A percentile compares a stretch with the other conserved stretches of the same genome.
phyloP scores from a whole-genome alignment of 805 yeast species.

The Starmerella etchellsii region DNA sequence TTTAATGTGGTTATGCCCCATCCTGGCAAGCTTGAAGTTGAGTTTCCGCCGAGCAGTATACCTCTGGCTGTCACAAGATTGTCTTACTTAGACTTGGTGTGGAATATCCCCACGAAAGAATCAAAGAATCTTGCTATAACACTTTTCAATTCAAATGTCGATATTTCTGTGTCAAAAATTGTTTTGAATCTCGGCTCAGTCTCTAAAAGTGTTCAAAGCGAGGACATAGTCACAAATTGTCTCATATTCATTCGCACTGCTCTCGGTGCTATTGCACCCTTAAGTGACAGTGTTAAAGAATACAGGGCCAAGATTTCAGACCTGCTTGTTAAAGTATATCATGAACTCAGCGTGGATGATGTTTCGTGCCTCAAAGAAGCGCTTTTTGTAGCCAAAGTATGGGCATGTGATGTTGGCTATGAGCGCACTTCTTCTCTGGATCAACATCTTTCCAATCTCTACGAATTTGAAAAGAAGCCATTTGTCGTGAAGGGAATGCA shows the following conservation, averaged over 20 bases:
- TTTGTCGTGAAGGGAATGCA: slow-evolving; percentile 48
- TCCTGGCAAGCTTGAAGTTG: neutral
- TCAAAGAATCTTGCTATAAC: slow-evolving; percentile 52
- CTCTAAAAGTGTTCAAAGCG: neutral
- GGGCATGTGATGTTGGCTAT: slow-evolving; percentile 71
- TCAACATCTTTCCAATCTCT: slow-evolving; percentile 41
- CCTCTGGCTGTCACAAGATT: slow-evolving; percentile 9
- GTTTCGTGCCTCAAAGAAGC: slow-evolving; percentile 48
- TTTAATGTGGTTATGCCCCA: slow-evolving; percentile 5
- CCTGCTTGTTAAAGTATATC: slow-evolving; percentile 32
- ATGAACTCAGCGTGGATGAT: slow-evolving; percentile 46
- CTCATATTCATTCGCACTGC: slow-evolving; percentile 46
- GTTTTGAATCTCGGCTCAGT: neutral
- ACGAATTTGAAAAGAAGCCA: slow-evolving; percentile 42
- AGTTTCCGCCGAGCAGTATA: slow-evolving; percentile 7
- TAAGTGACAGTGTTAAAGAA: neutral
- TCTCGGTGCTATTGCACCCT: slow-evolving; percentile 51
- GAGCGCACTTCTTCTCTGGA: slow-evolving; percentile 50
- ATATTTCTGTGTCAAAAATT: slow-evolving; percentile 13
- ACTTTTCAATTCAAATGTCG: slow-evolving; percentile 39
- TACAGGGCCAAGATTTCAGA: slow-evolving; percentile 2
- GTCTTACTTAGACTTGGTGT: slow-evolving; percentile 37
- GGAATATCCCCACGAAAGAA: slow-evolving; percentile 57
- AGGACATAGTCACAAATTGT: slow-evolving; percentile 45
- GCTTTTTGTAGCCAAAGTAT: slow-evolving; percentile 52